Percentiles rank a stretch among this genome's conserved stretches.
Conservation (phyloP, 352 stramenopile species). For the Globisporangium sylvaticum region DNA sequence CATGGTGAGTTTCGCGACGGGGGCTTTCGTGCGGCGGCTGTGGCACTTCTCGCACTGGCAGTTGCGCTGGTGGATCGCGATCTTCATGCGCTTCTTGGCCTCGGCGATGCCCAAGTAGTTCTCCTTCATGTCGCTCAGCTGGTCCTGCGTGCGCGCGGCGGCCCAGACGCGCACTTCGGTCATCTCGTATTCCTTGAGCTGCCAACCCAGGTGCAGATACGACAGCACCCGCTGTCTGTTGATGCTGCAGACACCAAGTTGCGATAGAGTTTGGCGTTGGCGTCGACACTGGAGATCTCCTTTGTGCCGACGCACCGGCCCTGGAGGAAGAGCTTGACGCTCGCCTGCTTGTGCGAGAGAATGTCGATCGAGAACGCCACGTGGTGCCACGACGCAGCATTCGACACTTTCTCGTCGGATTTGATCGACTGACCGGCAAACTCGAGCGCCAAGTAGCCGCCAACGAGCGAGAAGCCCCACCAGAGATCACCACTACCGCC, state of each 20-base stretch:
- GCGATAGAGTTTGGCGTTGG: constrained; percentile 21
- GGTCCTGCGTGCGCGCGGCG: constrained; percentile 57
- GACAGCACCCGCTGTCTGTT: constrained; percentile 18
- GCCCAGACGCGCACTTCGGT: constrained; percentile 82
- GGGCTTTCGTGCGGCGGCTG: constrained; percentile 43
- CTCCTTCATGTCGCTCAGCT: constrained; percentile 82
- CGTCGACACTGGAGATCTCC: constrained; percentile 34
- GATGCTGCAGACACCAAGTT: background rate
- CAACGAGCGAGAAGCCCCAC: constrained; percentile 47
- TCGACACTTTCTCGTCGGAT: constrained; percentile 39
- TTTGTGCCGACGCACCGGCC: constrained; percentile 47
- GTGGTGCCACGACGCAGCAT: constrained; percentile 51
- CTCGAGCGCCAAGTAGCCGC: constrained; percentile 40
- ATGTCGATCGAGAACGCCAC: constrained; percentile 70
- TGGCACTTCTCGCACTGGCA: constrained; percentile 80
- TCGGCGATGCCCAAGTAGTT: constrained; percentile 86
- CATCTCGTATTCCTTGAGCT: constrained; percentile 57
- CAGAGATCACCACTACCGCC: constrained; percentile 14
- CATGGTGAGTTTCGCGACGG: constrained; percentile 22
- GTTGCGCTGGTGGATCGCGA: constrained; percentile 80
- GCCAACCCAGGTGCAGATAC: constrained; percentile 41
- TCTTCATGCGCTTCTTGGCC: constrained; percentile 79
- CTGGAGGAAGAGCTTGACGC: constrained; percentile 60
- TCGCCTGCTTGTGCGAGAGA: constrained; percentile 37
- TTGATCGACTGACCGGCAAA: constrained; percentile 43